phyloP scores from a whole-genome alignment of 2,329 filamentous ascomycete genomes.

The Diaporthe nobilis region DNA sequence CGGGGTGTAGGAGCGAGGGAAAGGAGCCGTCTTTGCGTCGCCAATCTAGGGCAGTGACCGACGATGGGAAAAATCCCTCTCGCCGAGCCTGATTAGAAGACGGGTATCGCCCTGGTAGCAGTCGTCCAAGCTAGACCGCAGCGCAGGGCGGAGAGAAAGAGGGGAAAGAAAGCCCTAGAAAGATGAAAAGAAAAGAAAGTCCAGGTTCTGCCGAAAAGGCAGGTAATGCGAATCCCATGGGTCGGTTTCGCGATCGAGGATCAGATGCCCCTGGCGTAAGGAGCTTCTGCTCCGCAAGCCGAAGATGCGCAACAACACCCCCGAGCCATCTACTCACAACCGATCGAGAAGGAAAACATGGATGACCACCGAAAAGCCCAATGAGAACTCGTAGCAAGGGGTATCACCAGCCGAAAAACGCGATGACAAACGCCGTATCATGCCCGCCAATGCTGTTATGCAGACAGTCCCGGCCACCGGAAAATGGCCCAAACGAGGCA shows the following conservation, averaged over 20 bases:
- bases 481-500: background rate
- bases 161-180: background rate
- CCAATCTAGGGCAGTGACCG: no score
- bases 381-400: background rate
- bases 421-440: background rate
- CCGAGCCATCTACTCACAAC: background rate
- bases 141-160: background rate
- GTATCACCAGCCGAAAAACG: background rate
- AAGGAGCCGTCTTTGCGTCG: no score
- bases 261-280: no score
- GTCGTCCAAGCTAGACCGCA: constrained; percentile 30
- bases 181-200: background rate
- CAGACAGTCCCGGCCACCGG: background rate
- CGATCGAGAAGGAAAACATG: background rate
- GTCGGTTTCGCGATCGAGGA: background rate
- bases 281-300: background rate
- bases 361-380: background rate
- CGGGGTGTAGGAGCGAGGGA: no score
- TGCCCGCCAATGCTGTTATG: background rate
- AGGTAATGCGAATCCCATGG: background rate
- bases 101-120: background rate
- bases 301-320: background rate
- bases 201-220: background rate
- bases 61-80: no score
- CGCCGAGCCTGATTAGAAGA: no score